These are phyloP conservation scores for Chaetomium sp. DNA, from an alignment of 2,329 filamentous ascomycete species.

Conservation along the genomic window DNA sequence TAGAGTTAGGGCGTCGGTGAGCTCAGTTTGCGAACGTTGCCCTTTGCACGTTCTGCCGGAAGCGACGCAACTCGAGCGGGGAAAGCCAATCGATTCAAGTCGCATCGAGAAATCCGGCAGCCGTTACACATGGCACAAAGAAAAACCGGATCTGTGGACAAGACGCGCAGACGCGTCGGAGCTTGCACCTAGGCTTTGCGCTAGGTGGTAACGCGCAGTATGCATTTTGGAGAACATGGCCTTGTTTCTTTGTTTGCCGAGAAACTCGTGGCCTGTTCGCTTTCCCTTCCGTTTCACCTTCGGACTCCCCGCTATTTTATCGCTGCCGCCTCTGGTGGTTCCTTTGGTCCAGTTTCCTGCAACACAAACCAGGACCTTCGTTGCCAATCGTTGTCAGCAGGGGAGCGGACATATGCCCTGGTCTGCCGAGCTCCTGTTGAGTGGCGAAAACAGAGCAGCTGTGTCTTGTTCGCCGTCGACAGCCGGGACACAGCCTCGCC, in stretches of 20 bases:
- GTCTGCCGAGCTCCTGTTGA: constrained; percentile 22
- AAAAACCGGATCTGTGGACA: constrained; percentile 13
- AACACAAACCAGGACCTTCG: constrained; percentile 19
- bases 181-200: not conserved
- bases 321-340: constrained; percentile 18
- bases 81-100: constrained; percentile 15
- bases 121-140: constrained; percentile 19
- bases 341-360: constrained; percentile 18
- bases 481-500: constrained; percentile 33
- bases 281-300: constrained; percentile 19
- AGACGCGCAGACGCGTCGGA: constrained; percentile 17
- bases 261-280: not conserved
- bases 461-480: constrained; percentile 29
- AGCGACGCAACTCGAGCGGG: constrained; percentile 10
- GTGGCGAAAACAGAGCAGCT: constrained; percentile 30
- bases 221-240: constrained; percentile 19
- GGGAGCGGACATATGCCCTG: constrained; percentile 7
- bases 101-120: constrained; percentile 6
- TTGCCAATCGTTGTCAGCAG: constrained; percentile 28
- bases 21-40: not conserved
- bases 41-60: constrained; percentile 6
- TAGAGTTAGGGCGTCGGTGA: not conserved
- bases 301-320: constrained; percentile 11
- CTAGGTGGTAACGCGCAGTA: constrained; percentile 15
- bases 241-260: constrained; percentile 16